A percentile compares a stretch with the other conserved stretches of the same genome.
These are phyloP conservation scores for Stephanodiscus minutulus DNA, from an alignment of 108 stramenopile genomes.

Conservation along the genomic window DNA sequence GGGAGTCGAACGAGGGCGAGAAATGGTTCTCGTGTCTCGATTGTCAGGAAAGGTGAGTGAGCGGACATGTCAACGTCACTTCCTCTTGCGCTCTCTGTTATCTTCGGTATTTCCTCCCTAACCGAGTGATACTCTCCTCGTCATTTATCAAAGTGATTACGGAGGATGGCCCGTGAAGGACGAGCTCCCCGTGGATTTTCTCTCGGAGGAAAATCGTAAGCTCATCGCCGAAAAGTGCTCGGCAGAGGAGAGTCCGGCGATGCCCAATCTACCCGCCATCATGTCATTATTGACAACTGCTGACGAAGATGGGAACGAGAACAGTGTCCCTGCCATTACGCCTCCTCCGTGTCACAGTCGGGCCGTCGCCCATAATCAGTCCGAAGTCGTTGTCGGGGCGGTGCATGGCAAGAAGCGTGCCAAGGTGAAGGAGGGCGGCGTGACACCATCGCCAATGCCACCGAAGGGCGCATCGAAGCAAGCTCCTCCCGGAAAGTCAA, in stretches of 20 bases:
- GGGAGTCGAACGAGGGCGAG: constrained; percentile 26
- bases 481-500: not conserved
- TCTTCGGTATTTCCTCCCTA: not conserved
- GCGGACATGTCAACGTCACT: not conserved
- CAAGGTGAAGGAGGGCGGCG: constrained; percentile 10
- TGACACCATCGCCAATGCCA: constrained; percentile 41
- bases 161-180: constrained; percentile 64
- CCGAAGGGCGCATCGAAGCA: constrained; percentile 24
- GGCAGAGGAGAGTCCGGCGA: constrained; percentile 36
- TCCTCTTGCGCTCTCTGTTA: not conserved
- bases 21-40: constrained; percentile 27
- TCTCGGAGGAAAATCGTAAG: constrained; percentile 55
- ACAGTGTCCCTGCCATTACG: constrained; percentile 37
- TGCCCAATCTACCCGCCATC: constrained; percentile 53
- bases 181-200: constrained; percentile 54
- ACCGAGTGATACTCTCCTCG: not conserved
- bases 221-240: constrained; percentile 67
- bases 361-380: constrained; percentile 25
- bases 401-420: constrained; percentile 6
- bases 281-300: constrained; percentile 30
- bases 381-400: constrained; percentile 35
- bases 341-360: constrained; percentile 44
- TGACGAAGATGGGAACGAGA: constrained; percentile 5
- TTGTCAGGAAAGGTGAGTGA: constrained; percentile 29
- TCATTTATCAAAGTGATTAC: constrained; percentile 41